These are phyloP conservation scores for Hansfordia pulvinata DNA, from an alignment of 2,329 filamentous ascomycete genomes.

Conservation along the genomic window DNA sequence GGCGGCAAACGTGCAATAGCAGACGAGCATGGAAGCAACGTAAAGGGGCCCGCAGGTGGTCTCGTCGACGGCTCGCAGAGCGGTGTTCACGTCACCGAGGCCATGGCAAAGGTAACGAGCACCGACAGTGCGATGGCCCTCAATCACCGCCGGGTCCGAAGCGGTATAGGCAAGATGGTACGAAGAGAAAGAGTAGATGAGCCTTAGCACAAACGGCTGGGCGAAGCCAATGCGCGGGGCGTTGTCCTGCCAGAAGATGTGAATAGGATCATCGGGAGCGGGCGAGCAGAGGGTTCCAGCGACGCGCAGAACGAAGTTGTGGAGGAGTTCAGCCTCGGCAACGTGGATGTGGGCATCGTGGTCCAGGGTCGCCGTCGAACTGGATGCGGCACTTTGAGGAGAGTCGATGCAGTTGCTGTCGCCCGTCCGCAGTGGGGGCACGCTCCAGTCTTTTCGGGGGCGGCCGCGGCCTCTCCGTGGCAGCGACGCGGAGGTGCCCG, in stretches of 20 bases:
- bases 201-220: too few relatives aligned
- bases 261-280: too few relatives aligned
- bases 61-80: conserved; percentile 10
- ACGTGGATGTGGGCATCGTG: too few relatives aligned
- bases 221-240: too few relatives aligned
- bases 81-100: conserved; percentile 12
- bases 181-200: too few relatives aligned
- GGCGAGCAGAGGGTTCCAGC: too few relatives aligned
- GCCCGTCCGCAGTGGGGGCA: conserved; percentile 4
- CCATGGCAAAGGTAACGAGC: conserved; percentile 13
- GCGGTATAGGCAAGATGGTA: too few relatives aligned
- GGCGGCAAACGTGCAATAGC: conserved; percentile 16
- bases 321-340: too few relatives aligned
- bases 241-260: too few relatives aligned
- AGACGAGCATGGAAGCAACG: conserved; percentile 13
- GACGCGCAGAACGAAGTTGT: too few relatives aligned
- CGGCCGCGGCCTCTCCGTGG: conserved; percentile 14
- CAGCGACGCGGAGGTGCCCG: neutral
- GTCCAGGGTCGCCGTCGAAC: conserved; percentile 11
- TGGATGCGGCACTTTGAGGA: conserved; percentile 1
- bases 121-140: too few relatives aligned
- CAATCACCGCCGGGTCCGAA: too few relatives aligned
- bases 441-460: conserved; percentile 16
- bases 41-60: conserved; percentile 17
- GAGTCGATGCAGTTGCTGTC: conserved; percentile 1